Percentiles rank a stretch among this genome's conserved stretches.
phyloP scores from a whole-genome alignment of 768 basidiomycete species.

The Tubosaeta brunneosetosa region DNA sequence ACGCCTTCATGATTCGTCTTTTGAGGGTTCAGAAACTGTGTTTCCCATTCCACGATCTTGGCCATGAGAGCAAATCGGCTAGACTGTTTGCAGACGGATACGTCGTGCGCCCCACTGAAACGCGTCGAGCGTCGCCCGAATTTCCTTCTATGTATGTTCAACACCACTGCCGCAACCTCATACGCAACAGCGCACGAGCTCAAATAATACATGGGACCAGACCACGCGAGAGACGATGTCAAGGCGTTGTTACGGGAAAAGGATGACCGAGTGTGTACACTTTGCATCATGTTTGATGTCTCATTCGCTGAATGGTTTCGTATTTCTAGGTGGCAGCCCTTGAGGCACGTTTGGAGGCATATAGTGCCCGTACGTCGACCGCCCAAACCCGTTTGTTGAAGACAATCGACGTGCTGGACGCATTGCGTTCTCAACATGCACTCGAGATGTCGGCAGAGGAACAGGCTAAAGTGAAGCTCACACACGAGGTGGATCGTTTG shows the following conservation, averaged over 20 bases:
- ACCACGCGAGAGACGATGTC: slow-evolving; percentile 15
- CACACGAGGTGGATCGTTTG: slow-evolving; percentile 37
- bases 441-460: slow-evolving; percentile 36
- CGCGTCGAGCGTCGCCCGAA: not conserved
- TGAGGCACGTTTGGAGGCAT: slow-evolving; percentile 31
- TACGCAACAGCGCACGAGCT: slow-evolving; percentile 1
- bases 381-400: slow-evolving; percentile 44
- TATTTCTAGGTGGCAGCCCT: slow-evolving; percentile 26
- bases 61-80: slow-evolving; percentile 3
- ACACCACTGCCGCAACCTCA: not conserved
- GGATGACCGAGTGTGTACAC: slow-evolving; percentile 24
- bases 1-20: not conserved
- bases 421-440: slow-evolving; percentile 35
- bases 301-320: not conserved
- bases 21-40: slow-evolving; percentile 22
- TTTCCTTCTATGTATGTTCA: slow-evolving; percentile 20
- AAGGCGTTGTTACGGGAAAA: slow-evolving; percentile 19
- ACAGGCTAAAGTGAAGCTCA: slow-evolving; percentile 32
- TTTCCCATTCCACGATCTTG: slow-evolving; percentile 20
- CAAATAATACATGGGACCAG: slow-evolving; percentile 24
- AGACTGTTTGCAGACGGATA: not conserved
- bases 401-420: slow-evolving; percentile 49
- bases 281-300: not conserved
- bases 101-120: not conserved
- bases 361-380: slow-evolving; percentile 38